Evolutionary conservation across 148 eudicot genomes (phyloP).

Genomic region (Rhododendron simsii): DNA sequence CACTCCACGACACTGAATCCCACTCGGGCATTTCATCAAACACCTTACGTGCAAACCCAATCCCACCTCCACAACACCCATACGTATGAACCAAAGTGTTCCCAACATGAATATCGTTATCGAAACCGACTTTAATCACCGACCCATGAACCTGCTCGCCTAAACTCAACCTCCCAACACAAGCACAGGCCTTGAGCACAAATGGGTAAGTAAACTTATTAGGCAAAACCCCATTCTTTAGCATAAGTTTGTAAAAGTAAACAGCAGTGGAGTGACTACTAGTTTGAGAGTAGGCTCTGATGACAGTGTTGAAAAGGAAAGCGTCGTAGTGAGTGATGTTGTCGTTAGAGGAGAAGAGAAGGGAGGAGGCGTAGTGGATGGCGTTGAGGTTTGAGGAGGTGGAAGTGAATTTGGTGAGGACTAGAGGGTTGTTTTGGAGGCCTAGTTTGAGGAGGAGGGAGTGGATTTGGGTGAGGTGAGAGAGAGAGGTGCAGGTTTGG

Average conservation of each 20-base stretch:
- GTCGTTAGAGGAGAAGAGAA: slow-evolving; percentile 31
- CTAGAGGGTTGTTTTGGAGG: slow-evolving; percentile 47
- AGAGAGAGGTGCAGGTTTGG: slow-evolving; percentile 34
- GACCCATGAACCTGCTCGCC: slow-evolving; percentile 58
- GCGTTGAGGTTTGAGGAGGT: slow-evolving; percentile 35
- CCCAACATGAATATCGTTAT: slow-evolving; percentile 38
- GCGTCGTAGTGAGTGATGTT: slow-evolving; percentile 35
- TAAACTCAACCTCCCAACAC: slow-evolving; percentile 37
- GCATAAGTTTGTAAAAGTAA: slow-evolving; percentile 32
- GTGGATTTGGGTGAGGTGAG: slow-evolving; percentile 42
- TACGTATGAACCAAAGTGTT: slow-evolving; percentile 70
- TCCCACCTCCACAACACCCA: slow-evolving; percentile 35
- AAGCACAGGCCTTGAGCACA: slow-evolving; percentile 62
- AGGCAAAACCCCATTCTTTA: slow-evolving; percentile 30
- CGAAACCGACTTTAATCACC: slow-evolving; percentile 47
- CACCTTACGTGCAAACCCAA: slow-evolving; percentile 40
- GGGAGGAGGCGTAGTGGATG: slow-evolving; percentile 36
- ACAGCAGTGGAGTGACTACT: slow-evolving; percentile 20
- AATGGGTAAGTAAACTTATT: slow-evolving; percentile 69
- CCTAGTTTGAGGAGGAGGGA: slow-evolving; percentile 56
- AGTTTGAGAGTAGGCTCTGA: slow-evolving; percentile 45
- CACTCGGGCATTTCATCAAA: slow-evolving; percentile 60
- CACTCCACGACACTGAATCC: slow-evolving; percentile 50
- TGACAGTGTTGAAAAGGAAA: slow-evolving; percentile 55
- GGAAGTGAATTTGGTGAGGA: slow-evolving; percentile 63